Percentiles rank a stretch among this genome's conserved stretches.
These are phyloP conservation scores for Rhodofomes roseus DNA, from an alignment of 1,284 basidiomycete species.

Conservation along the genomic window DNA sequence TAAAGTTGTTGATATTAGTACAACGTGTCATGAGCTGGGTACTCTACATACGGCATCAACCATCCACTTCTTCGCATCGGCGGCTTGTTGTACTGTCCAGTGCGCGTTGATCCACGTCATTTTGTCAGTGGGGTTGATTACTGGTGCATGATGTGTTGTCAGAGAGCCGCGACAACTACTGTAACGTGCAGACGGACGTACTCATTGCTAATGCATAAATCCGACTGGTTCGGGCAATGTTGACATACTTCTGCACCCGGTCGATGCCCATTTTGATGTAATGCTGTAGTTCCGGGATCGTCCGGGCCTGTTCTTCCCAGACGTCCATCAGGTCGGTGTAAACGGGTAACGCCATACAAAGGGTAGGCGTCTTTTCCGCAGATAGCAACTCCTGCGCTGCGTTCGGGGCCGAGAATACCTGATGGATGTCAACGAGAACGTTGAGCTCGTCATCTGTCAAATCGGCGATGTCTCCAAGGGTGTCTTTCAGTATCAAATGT, in stretches of 20 bases:
- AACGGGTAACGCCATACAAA: conserved; percentile 14
- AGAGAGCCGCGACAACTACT: too few relatives aligned
- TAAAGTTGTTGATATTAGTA: neutral
- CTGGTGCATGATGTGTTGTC: neutral
- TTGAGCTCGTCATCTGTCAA: neutral
- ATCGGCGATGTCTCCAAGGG: too few relatives aligned
- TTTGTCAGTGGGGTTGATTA: conserved; percentile 5
- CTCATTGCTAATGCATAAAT: conserved; percentile 34
- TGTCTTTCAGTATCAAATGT: too few relatives aligned
- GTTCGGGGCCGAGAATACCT: conserved; percentile 19
- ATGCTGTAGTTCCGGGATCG: conserved; percentile 13
- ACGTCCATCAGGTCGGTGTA: conserved; percentile 8
- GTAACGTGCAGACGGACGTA: too few relatives aligned
- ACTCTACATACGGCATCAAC: neutral
- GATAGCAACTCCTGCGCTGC: conserved; percentile 23
- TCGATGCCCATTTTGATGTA: conserved; percentile 13
- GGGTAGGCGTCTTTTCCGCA: conserved; percentile 25
- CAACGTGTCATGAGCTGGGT: too few relatives aligned
- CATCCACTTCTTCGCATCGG: neutral
- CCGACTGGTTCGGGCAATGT: conserved; percentile 19
- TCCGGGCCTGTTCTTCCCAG: neutral
- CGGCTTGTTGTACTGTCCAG: neutral
- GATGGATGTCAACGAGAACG: conserved; percentile 10
- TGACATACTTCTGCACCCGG: conserved; percentile 32
- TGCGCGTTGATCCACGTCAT: conserved; percentile 2